Evolutionary conservation across 768 basidiomycete genomes (phyloP), one percentile per base, ranked within the genome.

Genomic region (Symmetrospora coprosmae): DNA sequence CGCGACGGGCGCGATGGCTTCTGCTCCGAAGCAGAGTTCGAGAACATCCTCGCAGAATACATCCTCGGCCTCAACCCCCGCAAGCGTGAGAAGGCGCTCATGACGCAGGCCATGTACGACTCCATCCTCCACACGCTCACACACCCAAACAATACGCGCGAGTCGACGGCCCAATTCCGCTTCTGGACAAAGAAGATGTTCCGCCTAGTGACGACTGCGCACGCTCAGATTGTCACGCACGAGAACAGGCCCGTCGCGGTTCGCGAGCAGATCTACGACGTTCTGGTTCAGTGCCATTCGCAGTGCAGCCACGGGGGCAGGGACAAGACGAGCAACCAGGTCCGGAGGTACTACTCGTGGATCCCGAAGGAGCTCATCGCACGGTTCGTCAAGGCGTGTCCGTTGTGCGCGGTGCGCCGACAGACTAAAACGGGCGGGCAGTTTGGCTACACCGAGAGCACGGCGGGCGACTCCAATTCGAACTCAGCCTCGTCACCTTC

Each of bases 101-200:
- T 87, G 70, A 80, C 80, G 13, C 82, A 82, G 66, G 72, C 72
- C 31, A 76, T 82, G 76, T 85, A 85, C 69, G 82, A 83, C 73
- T 74, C 80, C 43, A 81, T 86, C 71, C 82, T 82, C 78, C 78
- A 80, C 64, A 80, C 83, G 21, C 74, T 87, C 25, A 76, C 78
- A 35, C 72, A 78, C 55, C 75, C 77, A 1, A 71, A 74, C 27
- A 61, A 63, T n/a, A 74, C 74, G 23, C 74, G 76, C 61, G 61
- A 76, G 51, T 72, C 71, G 40, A 81, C 79, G 1, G 78, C 84
- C 1, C 84, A 86, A 68, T 87, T 86, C 71, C 78, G 84, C 39
- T 85, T 82, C 72, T 87, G 85, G 85, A 85, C 81, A 13, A 81
- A 84, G 67, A 85, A 84, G 75, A 86, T 83, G 81, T 87, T 87